Base-by-base conservation (phyloP, 1,284 basidiomycete genomes). In the Neonothopanus nambi region DNA sequence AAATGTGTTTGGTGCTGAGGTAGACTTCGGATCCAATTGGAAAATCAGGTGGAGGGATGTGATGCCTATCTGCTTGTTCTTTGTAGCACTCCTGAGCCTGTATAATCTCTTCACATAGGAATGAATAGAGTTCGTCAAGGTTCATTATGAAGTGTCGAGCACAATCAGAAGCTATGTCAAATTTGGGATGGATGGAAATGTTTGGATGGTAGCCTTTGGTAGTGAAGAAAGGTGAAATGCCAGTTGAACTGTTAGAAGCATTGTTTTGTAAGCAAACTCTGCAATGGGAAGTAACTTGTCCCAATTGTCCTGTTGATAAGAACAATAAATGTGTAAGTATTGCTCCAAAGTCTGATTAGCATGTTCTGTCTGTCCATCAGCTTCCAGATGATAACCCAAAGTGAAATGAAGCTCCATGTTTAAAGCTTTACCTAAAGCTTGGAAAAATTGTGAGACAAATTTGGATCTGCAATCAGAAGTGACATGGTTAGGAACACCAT, bases 361-460 rank as follows among this genome's bases (percentile, higher is more conserved):
- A 0, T 63, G 49, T 60, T 81, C 72, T 0, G 74, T 74, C 45
- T 77, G 72, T 0, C 78, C 74, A 51, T 81, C 71, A 0, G 72
- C 68, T 55, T 78, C 65, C 0, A 74, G 76, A 54, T 78, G 73
- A 42, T 68, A 73, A 0, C 67, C 66, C 0, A 61, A 61, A 8
- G 58, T 56, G 3, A 56, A 44, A 24, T 62, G 51, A 23, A 59
- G 28, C 7, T 58, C 30, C 9, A 67, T 63, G 3, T 57, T 28
- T 1, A 67, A 36, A 6, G 55, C 44, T 24, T 56, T 45, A 13
- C 41, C 55, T 12, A 71, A 55, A 3, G n/a, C n/a, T n/a, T n/a
- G n/a, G n/a, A n/a, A n/a, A n/a, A n/a, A n/a, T n/a, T n/a, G n/a
- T n/a, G n/a, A n/a, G n/a, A n/a, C n/a, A n/a, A n/a, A n/a, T n/a